Conservation (phyloP, 371 early-diverging fungal genomes). For the Mucor sp. region DNA sequence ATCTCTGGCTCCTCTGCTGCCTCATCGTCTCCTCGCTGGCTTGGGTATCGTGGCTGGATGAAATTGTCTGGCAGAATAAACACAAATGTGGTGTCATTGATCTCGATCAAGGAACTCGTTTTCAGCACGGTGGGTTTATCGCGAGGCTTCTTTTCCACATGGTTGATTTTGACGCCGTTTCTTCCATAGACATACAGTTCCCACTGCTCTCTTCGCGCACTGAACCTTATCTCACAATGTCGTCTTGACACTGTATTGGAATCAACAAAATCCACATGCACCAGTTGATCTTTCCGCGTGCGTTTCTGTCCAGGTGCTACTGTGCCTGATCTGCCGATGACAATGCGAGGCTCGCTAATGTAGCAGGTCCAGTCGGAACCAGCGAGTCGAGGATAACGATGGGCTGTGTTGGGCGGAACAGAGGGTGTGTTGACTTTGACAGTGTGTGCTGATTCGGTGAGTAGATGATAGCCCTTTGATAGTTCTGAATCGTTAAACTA, state of each 20-base stretch:
- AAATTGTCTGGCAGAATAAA: slow-evolving; percentile 36
- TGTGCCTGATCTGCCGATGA: slow-evolving; percentile 37
- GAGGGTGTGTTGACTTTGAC: slow-evolving; percentile 33
- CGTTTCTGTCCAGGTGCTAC: background rate
- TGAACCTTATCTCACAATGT: slow-evolving; percentile 46
- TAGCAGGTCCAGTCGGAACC: slow-evolving; percentile 48
- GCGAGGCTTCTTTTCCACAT: slow-evolving; percentile 22
- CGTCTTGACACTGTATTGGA: slow-evolving; percentile 41
- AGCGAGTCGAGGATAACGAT: slow-evolving; percentile 45
- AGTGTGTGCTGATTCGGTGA: slow-evolving; percentile 32
- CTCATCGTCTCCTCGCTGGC: background rate
- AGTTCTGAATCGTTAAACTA: slow-evolving; percentile 35
- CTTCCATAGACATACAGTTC: slow-evolving; percentile 42
- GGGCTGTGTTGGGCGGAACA: slow-evolving; percentile 24
- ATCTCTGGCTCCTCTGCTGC: background rate
- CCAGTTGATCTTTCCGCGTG: background rate
- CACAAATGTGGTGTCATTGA: slow-evolving; percentile 35
- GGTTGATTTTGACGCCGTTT: slow-evolving; percentile 47
- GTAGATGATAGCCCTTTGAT: slow-evolving; percentile 27
- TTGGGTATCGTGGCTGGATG: background rate
- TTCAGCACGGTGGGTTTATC: slow-evolving; percentile 27
- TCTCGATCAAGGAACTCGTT: slow-evolving; percentile 38
- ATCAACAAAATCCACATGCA: slow-evolving; percentile 41
- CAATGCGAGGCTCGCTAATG: slow-evolving; percentile 30
- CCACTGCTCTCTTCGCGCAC: slow-evolving; percentile 29